Evolutionary conservation across 306 rosid genomes (phyloP), one percentile per base, ranked within the genome.

Genomic region (Albizia julibrissin): DNA sequence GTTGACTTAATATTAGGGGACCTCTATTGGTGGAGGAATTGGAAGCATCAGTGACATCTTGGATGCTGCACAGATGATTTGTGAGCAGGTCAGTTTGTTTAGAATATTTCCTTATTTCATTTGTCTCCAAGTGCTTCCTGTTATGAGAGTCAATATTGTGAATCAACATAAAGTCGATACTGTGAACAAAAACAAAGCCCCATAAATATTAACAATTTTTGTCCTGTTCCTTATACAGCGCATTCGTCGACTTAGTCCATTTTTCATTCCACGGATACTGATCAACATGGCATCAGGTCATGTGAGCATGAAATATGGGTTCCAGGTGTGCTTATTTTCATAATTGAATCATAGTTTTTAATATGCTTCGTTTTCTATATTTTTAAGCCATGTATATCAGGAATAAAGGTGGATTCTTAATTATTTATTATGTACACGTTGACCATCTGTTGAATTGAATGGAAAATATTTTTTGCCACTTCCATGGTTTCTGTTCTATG

Each of bases 221-320:
- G 29, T 62, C 66, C 10, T 3, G 49, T 70, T 70, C 34, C 69
- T 54, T n/a, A 64, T 84, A 19, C 91, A 93, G 99, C 94, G 87
- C 74, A 85, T 93, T 62, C 96, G 99, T 74, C 94, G 99, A 76
- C 96, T 95, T 80, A 93, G 99, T 89, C 99, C 99, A 72, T 95
- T 89, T 91, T 95, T 95, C 78, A 91, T 95, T 76, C 99, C 97
- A 6, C 92, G 96, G 80, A 95, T 95, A 86, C 78, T 93, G 88
- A 91, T 95, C 85, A 93, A 95, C 87, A 93, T 95, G 99, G 99
- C 99, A 70, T 90, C 99, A 44, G 98, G 99, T 72, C 99, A 93
- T 52, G 90, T 95, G 85, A 93, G 99, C 98, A 95, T 95, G 96
- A 95, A 89, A 82, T 95, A 93, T 86, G 97, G 98, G 54, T 92